phyloP scores from a whole-genome alignment of 1,139 yeast species.

The Pneumocystis oryctolagi region DNA sequence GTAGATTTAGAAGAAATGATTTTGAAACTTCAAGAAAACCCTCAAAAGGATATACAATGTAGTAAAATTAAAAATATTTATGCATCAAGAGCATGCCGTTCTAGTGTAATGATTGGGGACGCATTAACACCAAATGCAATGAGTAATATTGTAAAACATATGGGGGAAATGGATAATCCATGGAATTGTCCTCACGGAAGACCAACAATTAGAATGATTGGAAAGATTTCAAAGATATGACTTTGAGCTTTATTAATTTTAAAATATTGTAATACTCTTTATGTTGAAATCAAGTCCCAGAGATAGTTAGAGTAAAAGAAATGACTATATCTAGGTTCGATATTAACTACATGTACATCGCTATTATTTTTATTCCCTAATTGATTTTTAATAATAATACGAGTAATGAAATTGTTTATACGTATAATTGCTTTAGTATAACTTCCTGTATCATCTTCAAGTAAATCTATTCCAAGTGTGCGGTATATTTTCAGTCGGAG shows the following conservation, averaged over 20 bases:
- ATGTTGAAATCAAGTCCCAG: constrained; percentile 41
- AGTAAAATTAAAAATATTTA: constrained; percentile 67
- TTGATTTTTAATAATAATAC: neutral
- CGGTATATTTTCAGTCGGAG: constrained; percentile 24
- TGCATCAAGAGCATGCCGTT: constrained; percentile 91
- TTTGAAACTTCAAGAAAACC: constrained; percentile 35
- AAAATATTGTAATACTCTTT: neutral
- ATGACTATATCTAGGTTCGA: constrained; percentile 46
- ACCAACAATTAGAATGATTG: constrained; percentile 47
- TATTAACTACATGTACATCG: constrained; percentile 36
- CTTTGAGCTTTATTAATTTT: neutral
- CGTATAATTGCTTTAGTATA: constrained; percentile 37
- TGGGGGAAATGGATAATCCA: constrained; percentile 69
- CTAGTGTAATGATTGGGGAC: constrained; percentile 86
- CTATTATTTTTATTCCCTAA: constrained; percentile 23
- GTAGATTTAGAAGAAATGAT: constrained; percentile 66
- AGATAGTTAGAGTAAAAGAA: constrained; percentile 52
- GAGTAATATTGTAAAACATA: constrained; percentile 50
- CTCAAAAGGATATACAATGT: constrained; percentile 37
- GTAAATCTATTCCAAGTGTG: constrained; percentile 26
- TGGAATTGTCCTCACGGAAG: constrained; percentile 98
- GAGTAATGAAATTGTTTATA: constrained; percentile 24
- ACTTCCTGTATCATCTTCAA: constrained; percentile 23
- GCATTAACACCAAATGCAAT: constrained; percentile 43
- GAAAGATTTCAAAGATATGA: neutral